Base-by-base conservation (phyloP, 768 basidiomycete genomes). In the Xerocomellus chrysenteron region DNA sequence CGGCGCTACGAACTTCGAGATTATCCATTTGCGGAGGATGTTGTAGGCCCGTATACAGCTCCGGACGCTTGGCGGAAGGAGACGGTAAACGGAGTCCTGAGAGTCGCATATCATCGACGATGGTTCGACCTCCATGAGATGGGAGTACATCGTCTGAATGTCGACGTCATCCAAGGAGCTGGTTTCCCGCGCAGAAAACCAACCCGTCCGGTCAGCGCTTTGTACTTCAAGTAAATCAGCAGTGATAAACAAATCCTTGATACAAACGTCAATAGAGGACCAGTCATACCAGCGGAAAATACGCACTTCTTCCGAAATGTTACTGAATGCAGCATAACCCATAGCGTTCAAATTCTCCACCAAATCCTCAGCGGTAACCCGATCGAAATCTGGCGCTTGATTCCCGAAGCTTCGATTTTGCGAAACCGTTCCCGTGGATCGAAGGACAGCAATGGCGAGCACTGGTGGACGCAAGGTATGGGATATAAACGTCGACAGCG, bases 141-240 rank as follows among this genome's bases (percentile, higher is more conserved):
- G 83, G 3, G 84, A 80, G 68, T 89, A 87, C 60, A 94, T 86
- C 24, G 82, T 86, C 67, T 93, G 89, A 45, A 93, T 85, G 59
- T 92, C 88, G n/a, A 85, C 76, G 4, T 78, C 75, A 46, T 94
- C 92, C 46, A 75, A 69, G 0, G 77, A 72, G 16, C 71, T 72
- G 0, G 76, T 67, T n/a, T 92, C 90, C 51, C 83, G 77, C 33
- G 74, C 52, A 14, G 69, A 59, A 70, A 92, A 89, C 91, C 92
- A 94, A 3, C 88, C 92, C 2, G 82, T 86, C 33, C 85, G 82
- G 67, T 94, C 92, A 16, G 83, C 81, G 2, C 82, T 85, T 69
- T 94, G 92, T 0, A 90, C 82, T 69, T 94, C 92, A 11, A 94
- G 78, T 17, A 92, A 72, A 68, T 94, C 92, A 5, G 85, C 82